Conservation (phyloP, 2,329 filamentous ascomycete species). For the Mycosphaerella sp. region DNA sequence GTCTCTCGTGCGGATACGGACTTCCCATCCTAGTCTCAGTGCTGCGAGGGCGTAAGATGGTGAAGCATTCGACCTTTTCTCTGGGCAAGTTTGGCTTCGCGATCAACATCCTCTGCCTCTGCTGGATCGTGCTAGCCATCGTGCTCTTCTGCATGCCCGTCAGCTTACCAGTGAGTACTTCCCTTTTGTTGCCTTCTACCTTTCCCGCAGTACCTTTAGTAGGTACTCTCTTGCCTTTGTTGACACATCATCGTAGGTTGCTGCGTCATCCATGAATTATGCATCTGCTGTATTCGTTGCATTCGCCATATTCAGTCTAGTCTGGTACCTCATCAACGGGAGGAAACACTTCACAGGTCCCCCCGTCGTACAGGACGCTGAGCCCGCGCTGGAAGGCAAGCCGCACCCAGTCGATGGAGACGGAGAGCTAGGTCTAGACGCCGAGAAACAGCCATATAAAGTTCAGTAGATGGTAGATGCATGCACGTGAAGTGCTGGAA, state of each 20-base stretch:
- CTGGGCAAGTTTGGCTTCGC: constrained; percentile 62
- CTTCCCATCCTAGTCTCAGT: constrained; percentile 68
- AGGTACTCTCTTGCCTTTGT: no score
- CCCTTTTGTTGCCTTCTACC: constrained; percentile 7
- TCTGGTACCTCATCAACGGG: constrained; percentile 34
- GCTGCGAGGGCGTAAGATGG: constrained; percentile 57
- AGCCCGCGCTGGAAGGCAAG: constrained; percentile 26
- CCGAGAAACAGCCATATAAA: constrained; percentile 12
- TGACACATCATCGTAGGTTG: constrained; percentile 21
- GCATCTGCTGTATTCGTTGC: constrained; percentile 31
- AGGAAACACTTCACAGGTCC: constrained; percentile 34
- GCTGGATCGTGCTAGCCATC: constrained; percentile 64
- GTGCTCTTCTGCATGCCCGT: constrained; percentile 70
- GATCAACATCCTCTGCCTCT: constrained; percentile 63
- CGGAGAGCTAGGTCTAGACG: constrained; percentile 21
- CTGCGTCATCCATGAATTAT: constrained; percentile 40
- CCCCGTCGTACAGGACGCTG: constrained; percentile 29
- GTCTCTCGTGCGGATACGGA: constrained; percentile 67
- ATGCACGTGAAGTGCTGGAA: not conserved
- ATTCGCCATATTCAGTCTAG: constrained; percentile 32
- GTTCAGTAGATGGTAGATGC: not conserved
- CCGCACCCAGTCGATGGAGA: constrained; percentile 21
- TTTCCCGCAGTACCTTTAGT: no score
- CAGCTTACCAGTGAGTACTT: constrained; percentile 34
- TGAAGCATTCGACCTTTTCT: constrained; percentile 61